Percentiles rank a stretch among this genome's conserved stretches.
phyloP scores from a whole-genome alignment of 176 grass and related monocot species.

The Cenchrus purpureus region DNA sequence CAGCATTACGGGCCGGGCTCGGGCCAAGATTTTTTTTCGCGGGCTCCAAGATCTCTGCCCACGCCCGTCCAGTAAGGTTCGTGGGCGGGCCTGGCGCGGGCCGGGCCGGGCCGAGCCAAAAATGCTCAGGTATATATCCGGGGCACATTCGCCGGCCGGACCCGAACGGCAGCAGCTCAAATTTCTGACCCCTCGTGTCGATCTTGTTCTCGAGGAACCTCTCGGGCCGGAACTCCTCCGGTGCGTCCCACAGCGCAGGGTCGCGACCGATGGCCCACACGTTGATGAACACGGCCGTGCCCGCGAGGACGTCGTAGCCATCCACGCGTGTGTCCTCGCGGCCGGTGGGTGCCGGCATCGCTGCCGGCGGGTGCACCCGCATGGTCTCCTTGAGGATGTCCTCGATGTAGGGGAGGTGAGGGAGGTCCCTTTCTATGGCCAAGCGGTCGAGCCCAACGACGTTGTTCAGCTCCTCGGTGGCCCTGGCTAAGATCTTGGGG shows the following conservation, averaged over 20 bases:
- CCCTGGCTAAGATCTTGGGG: conserved; percentile 51
- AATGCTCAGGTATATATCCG: conserved; percentile 17
- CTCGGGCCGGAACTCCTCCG: conserved; percentile 60
- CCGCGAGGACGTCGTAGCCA: conserved; percentile 50
- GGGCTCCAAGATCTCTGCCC: too few relatives aligned
- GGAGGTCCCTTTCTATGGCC: conserved; percentile 57
- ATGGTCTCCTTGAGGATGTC: conserved; percentile 71
- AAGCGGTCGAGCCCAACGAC: conserved; percentile 49
- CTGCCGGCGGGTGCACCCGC: conserved; percentile 61
- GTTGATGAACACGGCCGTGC: conserved; percentile 52
- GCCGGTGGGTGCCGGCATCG: conserved; percentile 45
- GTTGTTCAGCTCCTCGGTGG: conserved; percentile 60
- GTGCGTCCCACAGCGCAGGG: conserved; percentile 53
- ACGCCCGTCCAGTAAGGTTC: too few relatives aligned
- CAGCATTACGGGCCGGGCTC: too few relatives aligned
- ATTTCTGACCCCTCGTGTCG: conserved; percentile 66
- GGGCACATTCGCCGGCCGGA: conserved; percentile 71
- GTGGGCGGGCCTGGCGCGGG: too few relatives aligned
- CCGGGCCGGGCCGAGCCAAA: too few relatives aligned
- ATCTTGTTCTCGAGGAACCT: conserved; percentile 47
- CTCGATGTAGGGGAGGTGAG: conserved; percentile 52
- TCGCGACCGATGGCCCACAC: conserved; percentile 61
- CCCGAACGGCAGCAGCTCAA: conserved; percentile 62
- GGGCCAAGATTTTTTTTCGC: too few relatives aligned
- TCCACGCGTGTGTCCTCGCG: conserved; percentile 44